Conservation (phyloP, 179 eudicot species). For the Gypsophila paniculata region DNA sequence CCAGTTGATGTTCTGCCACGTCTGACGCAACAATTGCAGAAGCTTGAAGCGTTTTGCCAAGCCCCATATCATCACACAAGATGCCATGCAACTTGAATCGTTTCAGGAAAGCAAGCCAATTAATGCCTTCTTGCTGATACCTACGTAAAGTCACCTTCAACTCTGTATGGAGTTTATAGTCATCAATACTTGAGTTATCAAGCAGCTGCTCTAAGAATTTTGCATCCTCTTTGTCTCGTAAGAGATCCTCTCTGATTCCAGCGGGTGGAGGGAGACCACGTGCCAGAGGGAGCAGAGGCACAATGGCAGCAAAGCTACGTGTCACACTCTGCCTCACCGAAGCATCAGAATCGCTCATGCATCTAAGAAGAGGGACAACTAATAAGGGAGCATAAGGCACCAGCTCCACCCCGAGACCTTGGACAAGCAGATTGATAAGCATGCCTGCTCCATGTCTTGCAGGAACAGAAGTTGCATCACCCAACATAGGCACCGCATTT, state of each 20-base stretch:
- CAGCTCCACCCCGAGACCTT: slow-evolving; percentile 81
- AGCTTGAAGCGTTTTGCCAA: slow-evolving; percentile 99
- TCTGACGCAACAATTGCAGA: slow-evolving; percentile 97
- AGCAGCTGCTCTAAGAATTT: slow-evolving; percentile 89
- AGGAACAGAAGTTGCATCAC: slow-evolving; percentile 72
- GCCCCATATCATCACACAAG: slow-evolving; percentile 99
- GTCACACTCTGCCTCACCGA: slow-evolving; percentile 98
- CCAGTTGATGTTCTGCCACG: slow-evolving; percentile 62
- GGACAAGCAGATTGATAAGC: slow-evolving; percentile 88
- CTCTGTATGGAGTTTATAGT: slow-evolving; percentile 74
- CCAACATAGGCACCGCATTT: slow-evolving; percentile 87
- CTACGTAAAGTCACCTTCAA: slow-evolving; percentile 79
- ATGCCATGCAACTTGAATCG: slow-evolving; percentile 96
- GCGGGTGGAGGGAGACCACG: slow-evolving; percentile 83
- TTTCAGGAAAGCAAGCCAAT: slow-evolving; percentile 92
- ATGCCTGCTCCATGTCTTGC: slow-evolving; percentile 99
- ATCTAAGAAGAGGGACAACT: slow-evolving; percentile 95
- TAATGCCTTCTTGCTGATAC: slow-evolving; percentile 98
- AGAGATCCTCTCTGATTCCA: slow-evolving; percentile 59
- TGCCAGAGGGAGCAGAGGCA: slow-evolving; percentile 96
- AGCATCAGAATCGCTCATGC: slow-evolving; percentile 94
- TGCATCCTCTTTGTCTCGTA: slow-evolving; percentile 78
- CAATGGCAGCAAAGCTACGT: slow-evolving; percentile 93
- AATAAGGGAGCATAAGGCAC: slow-evolving; percentile 89
- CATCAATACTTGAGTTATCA: slow-evolving; percentile 95